These are phyloP conservation scores for Maudiozyma pseudohumilis DNA, from an alignment of 805 yeast species.

Conservation along the genomic window DNA sequence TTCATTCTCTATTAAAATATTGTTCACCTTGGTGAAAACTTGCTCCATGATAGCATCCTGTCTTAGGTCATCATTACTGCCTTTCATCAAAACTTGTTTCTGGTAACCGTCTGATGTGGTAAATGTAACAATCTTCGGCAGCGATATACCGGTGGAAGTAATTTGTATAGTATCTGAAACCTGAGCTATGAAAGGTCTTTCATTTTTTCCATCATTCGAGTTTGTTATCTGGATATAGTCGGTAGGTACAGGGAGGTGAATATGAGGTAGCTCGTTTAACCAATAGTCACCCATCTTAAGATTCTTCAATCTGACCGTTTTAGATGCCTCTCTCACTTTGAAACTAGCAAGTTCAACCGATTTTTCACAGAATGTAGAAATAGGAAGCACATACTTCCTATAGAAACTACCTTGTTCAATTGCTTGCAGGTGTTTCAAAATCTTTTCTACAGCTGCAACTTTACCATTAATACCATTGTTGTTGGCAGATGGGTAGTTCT, in stretches of 20 bases:
- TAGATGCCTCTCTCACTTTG: slow-evolving; percentile 22
- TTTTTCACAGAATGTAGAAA: slow-evolving; percentile 43
- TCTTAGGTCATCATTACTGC: slow-evolving; percentile 82
- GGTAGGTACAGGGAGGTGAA: slow-evolving; percentile 61
- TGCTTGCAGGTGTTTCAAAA: slow-evolving; percentile 36
- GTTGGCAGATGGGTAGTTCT: slow-evolving; percentile 21
- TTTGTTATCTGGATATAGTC: slow-evolving; percentile 33
- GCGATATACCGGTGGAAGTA: slow-evolving; percentile 78
- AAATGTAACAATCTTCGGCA: slow-evolving; percentile 69
- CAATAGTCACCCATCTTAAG: slow-evolving; percentile 46
- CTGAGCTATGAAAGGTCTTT: slow-evolving; percentile 37
- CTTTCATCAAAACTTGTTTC: slow-evolving; percentile 61
- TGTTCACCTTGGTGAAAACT: slow-evolving; percentile 80
- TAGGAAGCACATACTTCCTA: slow-evolving; percentile 31
- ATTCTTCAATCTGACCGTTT: slow-evolving; percentile 23
- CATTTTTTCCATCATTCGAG: slow-evolving; percentile 35
- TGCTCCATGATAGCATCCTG: slow-evolving; percentile 98
- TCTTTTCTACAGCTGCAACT: slow-evolving; percentile 40
- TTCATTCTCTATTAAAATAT: slow-evolving; percentile 45
- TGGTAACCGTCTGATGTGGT: slow-evolving; percentile 45
- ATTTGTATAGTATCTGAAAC: slow-evolving; percentile 41
- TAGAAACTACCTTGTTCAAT: slow-evolving; percentile 21
- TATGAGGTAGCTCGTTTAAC: slow-evolving; percentile 38
- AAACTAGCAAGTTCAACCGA: slow-evolving; percentile 42
- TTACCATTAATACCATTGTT: slow-evolving; percentile 37